Evolutionary conservation across 2,329 filamentous ascomycete species (phyloP), one percentile per base, ranked within the genome.

Genomic region (Aspergillus aculeatus): DNA sequence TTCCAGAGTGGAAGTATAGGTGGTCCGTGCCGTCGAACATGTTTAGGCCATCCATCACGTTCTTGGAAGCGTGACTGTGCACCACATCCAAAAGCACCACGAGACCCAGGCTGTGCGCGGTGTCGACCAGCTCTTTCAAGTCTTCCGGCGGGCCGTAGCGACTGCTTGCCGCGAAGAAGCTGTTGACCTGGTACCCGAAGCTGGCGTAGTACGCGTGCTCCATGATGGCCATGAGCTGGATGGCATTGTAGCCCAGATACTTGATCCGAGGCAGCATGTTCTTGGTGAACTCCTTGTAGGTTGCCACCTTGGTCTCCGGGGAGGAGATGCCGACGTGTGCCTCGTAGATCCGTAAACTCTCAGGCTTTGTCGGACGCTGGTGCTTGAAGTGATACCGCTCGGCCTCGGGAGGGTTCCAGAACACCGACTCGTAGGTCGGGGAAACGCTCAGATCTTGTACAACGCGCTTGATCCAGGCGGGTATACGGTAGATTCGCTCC

Each of bases 201-300:
- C 94, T 98, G 70, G 95, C 95, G 75, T 99, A 99, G 82, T 99
- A 99, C 53, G 95, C 95, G 78, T 99, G 95, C 75, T 99, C 95
- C 94, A 99, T 99, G 72, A 99, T 84, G 50, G 95, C 95, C 95
- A 99, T 99, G 64, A 99, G 83, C 75, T 99, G 95, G 67, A 99
- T 98, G 57, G 93, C 90, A 73, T 99, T 98, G 82, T 99, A 99
- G 47, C 94, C 95, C 48, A 98, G 82, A 64, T 87, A 81, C 72
- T 93, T 89, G 79, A 99, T 98, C 59, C 94, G 86, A 16, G 94
- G 93, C 7, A 99, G 84, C 84, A 96, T 92, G 75, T 91, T 92
- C 70, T 88, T 83, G 2, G 94, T 98, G 75, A 99, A 99, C 78
- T 99, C 93, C 76, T 97, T 96, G 84, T 96, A 99, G 6, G 92